Evolutionary conservation across 1,284 basidiomycete species (phyloP).

Genomic region (Rhodotorula sp.): DNA sequence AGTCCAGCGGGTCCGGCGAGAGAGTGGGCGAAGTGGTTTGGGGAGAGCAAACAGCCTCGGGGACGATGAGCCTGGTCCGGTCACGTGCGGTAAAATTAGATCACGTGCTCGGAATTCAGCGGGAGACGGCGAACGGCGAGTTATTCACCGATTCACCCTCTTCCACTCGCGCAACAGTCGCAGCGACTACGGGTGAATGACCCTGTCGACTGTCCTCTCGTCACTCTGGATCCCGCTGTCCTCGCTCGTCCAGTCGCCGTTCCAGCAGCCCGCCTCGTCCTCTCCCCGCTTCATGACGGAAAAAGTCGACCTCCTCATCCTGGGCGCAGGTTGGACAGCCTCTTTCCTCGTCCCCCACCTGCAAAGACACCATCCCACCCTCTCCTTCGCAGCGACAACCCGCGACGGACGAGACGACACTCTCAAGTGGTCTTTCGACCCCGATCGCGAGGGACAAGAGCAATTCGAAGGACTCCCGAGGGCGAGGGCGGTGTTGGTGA

Average conservation of each 20-base stretch:
- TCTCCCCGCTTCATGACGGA: background rate
- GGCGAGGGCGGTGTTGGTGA: slow-evolving; percentile 62
- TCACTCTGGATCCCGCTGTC: background rate
- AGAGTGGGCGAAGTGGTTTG: background rate
- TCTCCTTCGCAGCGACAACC: slow-evolving; percentile 61
- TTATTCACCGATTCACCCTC: too few species aligned
- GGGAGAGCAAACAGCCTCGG: too few species aligned
- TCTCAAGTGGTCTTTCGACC: slow-evolving; percentile 48
- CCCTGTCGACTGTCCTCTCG: background rate
- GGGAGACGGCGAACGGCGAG: too few species aligned
- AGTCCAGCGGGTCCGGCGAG: background rate
- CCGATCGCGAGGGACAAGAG: slow-evolving; percentile 49
- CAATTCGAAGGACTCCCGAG: slow-evolving; percentile 57
- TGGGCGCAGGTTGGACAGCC: slow-evolving; percentile 63
- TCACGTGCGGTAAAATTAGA: too few species aligned
- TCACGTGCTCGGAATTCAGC: too few species aligned
- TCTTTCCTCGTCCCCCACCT: slow-evolving; percentile 63
- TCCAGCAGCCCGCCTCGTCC: background rate
- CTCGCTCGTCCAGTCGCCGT: background rate
- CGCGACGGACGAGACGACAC: slow-evolving; percentile 53
- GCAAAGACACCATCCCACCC: slow-evolving; percentile 34
- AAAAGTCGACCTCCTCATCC: slow-evolving; percentile 60
- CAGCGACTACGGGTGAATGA: too few species aligned
- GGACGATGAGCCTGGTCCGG: too few species aligned
- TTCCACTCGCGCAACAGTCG: too few species aligned